These are phyloP conservation scores for Lactarius psammicola DNA, from an alignment of 768 basidiomycete genomes.

Conservation along the genomic window DNA sequence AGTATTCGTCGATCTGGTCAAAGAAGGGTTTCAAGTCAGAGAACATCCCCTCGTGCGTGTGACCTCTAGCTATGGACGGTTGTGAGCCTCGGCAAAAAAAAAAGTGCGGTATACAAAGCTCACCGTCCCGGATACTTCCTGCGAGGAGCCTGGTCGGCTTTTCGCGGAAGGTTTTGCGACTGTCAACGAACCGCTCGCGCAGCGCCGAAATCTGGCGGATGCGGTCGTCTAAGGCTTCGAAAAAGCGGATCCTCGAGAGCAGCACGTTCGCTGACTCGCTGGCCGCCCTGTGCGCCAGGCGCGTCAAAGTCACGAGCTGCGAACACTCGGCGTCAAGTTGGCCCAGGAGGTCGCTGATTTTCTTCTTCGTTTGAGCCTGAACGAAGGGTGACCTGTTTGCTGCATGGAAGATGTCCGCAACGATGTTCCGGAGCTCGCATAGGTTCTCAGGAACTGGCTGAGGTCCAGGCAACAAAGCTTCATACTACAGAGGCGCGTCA, in stretches of 20 bases:
- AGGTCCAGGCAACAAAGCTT: not conserved
- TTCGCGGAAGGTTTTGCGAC: conserved; percentile 5
- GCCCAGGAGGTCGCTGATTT: not conserved
- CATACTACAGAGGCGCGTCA: not conserved
- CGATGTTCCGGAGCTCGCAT: conserved; percentile 8
- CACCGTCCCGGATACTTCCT: conserved; percentile 5
- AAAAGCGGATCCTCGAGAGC: conserved; percentile 15
- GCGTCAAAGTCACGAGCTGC: not conserved
- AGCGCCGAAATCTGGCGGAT: conserved; percentile 3
- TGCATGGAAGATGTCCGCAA: not conserved
- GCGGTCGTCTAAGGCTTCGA: not conserved
- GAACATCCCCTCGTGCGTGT: not conserved
- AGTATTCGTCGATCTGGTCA: conserved; percentile 16
- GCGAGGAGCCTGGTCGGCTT: conserved; percentile 6
- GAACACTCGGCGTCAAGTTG: conserved; percentile 20
- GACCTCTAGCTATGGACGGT: conserved; percentile 3
- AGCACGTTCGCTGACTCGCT: conserved; percentile 8
- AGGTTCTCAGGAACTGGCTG: conserved; percentile 9
- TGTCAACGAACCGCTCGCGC: conserved; percentile 14
- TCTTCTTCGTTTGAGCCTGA: not conserved
- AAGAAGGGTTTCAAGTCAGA: conserved; percentile 10
- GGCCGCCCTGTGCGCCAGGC: conserved; percentile 6
- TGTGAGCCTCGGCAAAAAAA: not conserved
- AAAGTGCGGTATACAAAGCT: not conserved
- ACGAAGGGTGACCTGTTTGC: conserved; percentile 1